Percentiles rank a stretch among this genome's conserved stretches.
Conservation (phyloP, 139 green algal species). For the Picochlorum sp. region DNA sequence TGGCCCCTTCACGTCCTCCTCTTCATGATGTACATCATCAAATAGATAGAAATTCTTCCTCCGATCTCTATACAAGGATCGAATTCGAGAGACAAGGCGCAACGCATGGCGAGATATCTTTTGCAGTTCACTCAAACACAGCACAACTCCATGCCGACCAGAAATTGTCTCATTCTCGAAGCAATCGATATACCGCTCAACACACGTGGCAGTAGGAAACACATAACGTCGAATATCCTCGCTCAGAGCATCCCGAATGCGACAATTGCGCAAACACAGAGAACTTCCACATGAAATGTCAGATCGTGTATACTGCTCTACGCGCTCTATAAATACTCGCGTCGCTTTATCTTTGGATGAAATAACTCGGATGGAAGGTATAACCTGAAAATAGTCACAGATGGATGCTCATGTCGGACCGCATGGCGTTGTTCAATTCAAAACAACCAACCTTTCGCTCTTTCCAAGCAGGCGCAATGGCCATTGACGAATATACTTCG, state of each 20-base stretch:
- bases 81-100: conserved; percentile 27
- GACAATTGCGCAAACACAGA: background rate
- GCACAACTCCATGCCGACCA: background rate
- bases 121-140: conserved; percentile 15
- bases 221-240: background rate
- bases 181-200: background rate
- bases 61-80: conserved; percentile 44
- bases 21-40: conserved; percentile 46
- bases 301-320: background rate
- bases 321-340: background rate
- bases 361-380: too few relatives aligned
- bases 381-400: too few relatives aligned
- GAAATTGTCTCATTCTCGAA: background rate
- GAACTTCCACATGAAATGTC: background rate
- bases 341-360: background rate
- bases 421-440: too few relatives aligned
- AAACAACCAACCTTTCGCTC: too few relatives aligned
- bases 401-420: too few relatives aligned
- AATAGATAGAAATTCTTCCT: conserved; percentile 41
- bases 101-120: conserved; percentile 17
- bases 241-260: background rate
- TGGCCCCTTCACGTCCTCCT: conserved; percentile 12
- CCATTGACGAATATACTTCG: too few relatives aligned
- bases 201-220: background rate
- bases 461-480: too few relatives aligned